Base-by-base conservation (phyloP, 331 rosid genomes). In the Prunus yedoensis region DNA sequence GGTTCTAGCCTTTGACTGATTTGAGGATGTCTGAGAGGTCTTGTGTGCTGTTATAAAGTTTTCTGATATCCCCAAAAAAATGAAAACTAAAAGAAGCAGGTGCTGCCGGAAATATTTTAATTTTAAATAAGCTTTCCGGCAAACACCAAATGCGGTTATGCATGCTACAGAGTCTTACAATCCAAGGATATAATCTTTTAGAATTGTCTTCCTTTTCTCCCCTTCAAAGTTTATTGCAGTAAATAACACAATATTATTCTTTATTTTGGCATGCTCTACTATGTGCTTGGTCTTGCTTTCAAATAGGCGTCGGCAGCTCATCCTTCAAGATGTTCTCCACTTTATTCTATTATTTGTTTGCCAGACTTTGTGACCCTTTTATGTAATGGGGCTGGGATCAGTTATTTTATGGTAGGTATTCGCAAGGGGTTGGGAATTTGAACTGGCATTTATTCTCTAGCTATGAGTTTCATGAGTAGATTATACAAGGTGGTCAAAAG, bases 1-100 rank as follows among this genome's bases (percentile, higher is more conserved):
- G 43, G 38, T 71, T 8, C 23, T 54, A 20, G 57, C 25, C 70
- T n/a, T 65, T 38, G 70, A 35, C 28, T 0, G 10, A 65, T 35
- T 41, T n/a, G n/a, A n/a, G 68, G 52, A 65, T 65, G 18, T 65
- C 70, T 41, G 25, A 18, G 28, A n/a, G 70, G 51, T 65, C 28
- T 35, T 41, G 51, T 38, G 17, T 65, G 70, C 20, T 65, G 51
- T 65, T n/a, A 41, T 56, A 56, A 23, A 54, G 35, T 35, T 51
- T 53, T 52, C 18, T 6, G 30, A 2, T 52, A 11, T 6, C 63
- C 49, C 3, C 0, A 27, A 9, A 60, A 27, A 3, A 49, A 1
- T 17, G 13, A 17, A 50, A 69, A 28, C 13, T 4, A 50, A 28
- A 50, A 2, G 43, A 51, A 16, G 60, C 16, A 25, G 73, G 45